Evolutionary conservation across 805 yeast species (phyloP).

Genomic region (Yamadazyma philogaea): DNA sequence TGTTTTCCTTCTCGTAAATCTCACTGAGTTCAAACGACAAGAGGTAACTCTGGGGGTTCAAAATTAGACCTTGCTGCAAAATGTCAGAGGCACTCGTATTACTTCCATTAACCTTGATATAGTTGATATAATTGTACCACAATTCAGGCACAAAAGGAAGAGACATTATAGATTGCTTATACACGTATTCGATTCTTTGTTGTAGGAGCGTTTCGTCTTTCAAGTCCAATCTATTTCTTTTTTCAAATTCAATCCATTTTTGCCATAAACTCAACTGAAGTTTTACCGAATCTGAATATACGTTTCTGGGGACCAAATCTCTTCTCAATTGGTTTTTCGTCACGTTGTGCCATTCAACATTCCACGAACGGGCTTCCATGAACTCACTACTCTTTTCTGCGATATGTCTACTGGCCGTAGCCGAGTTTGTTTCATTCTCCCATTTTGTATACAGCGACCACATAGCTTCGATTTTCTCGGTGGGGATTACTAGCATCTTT

Average conservation of each 20-base stretch:
- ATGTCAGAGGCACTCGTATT: conserved; percentile 41
- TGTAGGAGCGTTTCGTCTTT: conserved; percentile 44
- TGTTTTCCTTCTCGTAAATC: conserved; percentile 57
- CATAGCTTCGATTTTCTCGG: conserved; percentile 65
- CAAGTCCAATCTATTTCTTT: conserved; percentile 61
- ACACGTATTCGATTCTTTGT: conserved; percentile 67
- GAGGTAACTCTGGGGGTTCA: conserved; percentile 70
- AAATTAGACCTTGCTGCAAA: conserved; percentile 50
- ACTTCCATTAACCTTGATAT: conserved; percentile 36
- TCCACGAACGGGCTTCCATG: conserved; percentile 80
- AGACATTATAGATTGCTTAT: conserved; percentile 61
- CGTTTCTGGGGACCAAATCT: conserved; percentile 28
- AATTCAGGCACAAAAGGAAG: conserved; percentile 66
- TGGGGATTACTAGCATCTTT: conserved; percentile 70
- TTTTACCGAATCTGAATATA: conserved; percentile 21
- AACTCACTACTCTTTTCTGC: conserved; percentile 80
- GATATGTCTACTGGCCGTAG: conserved; percentile 80
- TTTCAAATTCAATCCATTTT: conserved; percentile 79
- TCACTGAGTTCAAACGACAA: conserved; percentile 69
- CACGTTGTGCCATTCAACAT: conserved; percentile 63
- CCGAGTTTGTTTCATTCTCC: conserved; percentile 72
- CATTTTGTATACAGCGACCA: conserved; percentile 83
- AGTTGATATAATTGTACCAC: conserved; percentile 62
- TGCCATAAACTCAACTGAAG: conserved; percentile 59
- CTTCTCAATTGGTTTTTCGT: conserved; percentile 49